Conservation (phyloP, 176 grass and related monocot species). For the Chloris gayana region DNA sequence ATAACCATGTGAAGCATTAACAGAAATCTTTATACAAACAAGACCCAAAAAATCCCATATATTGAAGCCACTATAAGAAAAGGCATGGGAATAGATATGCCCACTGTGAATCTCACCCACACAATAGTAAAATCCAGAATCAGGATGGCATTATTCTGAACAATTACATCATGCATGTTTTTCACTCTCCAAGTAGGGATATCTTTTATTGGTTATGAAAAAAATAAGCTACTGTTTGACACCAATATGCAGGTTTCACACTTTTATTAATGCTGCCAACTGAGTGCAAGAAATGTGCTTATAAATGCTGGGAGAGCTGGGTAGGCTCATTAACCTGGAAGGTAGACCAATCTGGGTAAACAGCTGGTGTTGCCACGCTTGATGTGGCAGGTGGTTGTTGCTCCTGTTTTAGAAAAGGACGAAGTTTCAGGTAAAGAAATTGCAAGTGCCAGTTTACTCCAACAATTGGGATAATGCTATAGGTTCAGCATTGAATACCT, state of each 20-base stretch:
- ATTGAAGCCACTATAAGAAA: background rate
- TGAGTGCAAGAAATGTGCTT: constrained; percentile 14
- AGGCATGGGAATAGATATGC: background rate
- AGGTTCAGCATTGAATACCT: constrained; percentile 52
- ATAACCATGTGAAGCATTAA: background rate
- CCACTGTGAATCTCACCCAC: background rate
- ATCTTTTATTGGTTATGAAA: constrained; percentile 9
- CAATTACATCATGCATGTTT: background rate
- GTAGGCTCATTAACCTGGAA: constrained; percentile 63
- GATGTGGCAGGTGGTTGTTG: constrained; percentile 65
- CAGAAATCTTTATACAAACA: constrained; percentile 6
- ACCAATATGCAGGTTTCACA: background rate
- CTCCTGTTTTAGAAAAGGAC: constrained; percentile 60
- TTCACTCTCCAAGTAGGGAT: background rate
- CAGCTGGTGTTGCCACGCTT: constrained; percentile 43
- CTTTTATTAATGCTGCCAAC: background rate
- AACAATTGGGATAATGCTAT: constrained; percentile 19
- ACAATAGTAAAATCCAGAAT: background rate
- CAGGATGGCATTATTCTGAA: background rate
- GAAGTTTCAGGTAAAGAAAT: background rate
- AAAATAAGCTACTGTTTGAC: background rate
- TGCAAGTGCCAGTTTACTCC: background rate
- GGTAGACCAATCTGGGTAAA: constrained; percentile 87
- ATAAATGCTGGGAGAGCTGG: background rate
- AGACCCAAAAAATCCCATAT: background rate